Conservation (phyloP, 805 yeast species). For the Komagataella ulmi region DNA sequence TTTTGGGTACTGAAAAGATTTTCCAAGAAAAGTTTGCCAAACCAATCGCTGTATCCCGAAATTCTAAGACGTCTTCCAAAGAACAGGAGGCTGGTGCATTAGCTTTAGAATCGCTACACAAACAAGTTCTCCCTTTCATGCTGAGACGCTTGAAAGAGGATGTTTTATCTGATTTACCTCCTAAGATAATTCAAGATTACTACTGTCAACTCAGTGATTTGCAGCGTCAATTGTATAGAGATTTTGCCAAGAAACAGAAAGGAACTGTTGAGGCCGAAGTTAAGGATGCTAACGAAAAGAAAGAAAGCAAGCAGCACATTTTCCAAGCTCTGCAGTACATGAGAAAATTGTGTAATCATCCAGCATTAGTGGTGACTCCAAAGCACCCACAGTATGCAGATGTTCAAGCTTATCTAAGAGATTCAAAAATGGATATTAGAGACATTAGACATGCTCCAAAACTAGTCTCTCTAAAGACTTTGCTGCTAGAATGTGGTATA, state of each 20-base stretch:
- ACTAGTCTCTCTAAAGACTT: conserved; percentile 63
- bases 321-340: conserved; percentile 96
- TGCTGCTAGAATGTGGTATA: conserved; percentile 87
- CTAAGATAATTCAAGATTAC: conserved; percentile 95
- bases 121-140: conserved; percentile 94
- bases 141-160: conserved; percentile 92
- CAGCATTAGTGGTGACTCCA: conserved; percentile 73
- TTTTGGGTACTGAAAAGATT: conserved; percentile 85
- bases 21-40: conserved; percentile 95
- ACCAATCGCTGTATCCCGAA: conserved; percentile 90
- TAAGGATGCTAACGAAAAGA: conserved; percentile 19
- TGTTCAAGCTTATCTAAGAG: conserved; percentile 46
- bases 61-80: conserved; percentile 74
- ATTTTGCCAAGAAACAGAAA: conserved; percentile 81
- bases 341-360: conserved; percentile 96
- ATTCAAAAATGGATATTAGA: conserved; percentile 44
- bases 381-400: conserved; percentile 72
- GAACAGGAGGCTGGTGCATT: conserved; percentile 97
- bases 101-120: conserved; percentile 91
- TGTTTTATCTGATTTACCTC: conserved; percentile 91
- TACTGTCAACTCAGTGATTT: conserved; percentile 90
- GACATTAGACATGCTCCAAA: conserved; percentile 88
- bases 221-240: conserved; percentile 78
- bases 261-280: conserved; percentile 54
- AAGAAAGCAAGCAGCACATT: conserved; percentile 67